These are phyloP conservation scores for Cenchrus fungigraminus DNA, from an alignment of 176 grass and related monocot genomes.

Conservation along the genomic window DNA sequence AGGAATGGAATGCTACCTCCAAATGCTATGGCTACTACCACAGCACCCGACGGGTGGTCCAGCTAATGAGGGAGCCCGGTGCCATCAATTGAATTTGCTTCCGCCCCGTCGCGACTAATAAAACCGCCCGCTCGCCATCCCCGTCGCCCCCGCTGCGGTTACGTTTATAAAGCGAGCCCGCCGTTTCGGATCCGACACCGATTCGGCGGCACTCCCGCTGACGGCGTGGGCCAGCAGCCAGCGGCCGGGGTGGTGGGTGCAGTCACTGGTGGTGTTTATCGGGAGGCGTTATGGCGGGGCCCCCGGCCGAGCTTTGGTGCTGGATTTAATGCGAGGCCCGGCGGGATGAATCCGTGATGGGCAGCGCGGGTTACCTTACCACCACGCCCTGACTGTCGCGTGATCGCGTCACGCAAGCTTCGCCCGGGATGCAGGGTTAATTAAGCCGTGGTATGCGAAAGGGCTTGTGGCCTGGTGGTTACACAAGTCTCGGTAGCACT, in stretches of 20 bases:
- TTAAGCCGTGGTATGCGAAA: no score
- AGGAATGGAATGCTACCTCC: slow-evolving; percentile 9
- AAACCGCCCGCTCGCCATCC: background rate
- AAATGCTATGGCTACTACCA: slow-evolving; percentile 33
- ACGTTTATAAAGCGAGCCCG: slow-evolving; percentile 7
- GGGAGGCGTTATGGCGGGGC: slow-evolving; percentile 38
- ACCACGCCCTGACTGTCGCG: background rate
- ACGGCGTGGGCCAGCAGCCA: slow-evolving; percentile 34
- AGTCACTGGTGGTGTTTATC: slow-evolving; percentile 6
- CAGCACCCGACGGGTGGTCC: slow-evolving; percentile 22
- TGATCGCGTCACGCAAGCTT: slow-evolving; percentile 38
- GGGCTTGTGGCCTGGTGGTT: no score
- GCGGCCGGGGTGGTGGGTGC: background rate
- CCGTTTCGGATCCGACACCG: slow-evolving; percentile 43
- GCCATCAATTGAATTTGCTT: slow-evolving; percentile 61
- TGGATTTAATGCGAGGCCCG: slow-evolving; percentile 35
- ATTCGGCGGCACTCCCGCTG: slow-evolving; percentile 46
- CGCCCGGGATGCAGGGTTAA: background rate
- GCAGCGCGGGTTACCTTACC: background rate
- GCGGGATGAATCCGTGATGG: background rate
- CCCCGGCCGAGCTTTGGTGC: slow-evolving; percentile 24
- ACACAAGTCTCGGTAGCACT: no score
- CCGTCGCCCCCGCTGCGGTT: background rate
- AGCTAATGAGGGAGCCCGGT: slow-evolving; percentile 47
- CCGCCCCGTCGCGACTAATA: slow-evolving; percentile 3